Conservation (phyloP, 129 eudicot genomes). For the Arctium minus region DNA sequence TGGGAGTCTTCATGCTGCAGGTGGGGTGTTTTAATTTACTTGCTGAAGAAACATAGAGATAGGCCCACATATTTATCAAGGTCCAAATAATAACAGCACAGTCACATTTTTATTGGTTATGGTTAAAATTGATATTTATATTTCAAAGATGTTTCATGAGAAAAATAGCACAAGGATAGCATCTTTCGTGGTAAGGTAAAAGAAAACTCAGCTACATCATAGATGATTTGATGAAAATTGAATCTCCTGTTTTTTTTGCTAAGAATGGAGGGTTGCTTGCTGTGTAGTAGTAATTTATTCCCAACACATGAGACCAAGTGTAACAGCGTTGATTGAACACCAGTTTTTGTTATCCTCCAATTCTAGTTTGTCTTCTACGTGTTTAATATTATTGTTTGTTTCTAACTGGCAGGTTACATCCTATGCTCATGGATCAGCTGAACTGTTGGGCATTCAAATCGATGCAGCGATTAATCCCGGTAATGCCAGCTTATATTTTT, state of each 20-base stretch:
- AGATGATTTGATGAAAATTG: background rate
- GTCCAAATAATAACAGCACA: background rate
- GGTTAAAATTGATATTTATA: background rate
- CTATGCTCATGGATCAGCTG: conserved; percentile 94
- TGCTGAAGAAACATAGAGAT: background rate
- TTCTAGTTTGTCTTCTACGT: no score
- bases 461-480: conserved; percentile 99
- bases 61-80: background rate
- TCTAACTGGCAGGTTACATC: conserved; percentile 71
- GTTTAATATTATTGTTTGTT: background rate
- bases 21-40: background rate
- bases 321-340: no score
- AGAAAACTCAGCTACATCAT: background rate
- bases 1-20: background rate
- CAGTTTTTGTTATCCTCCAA: no score
- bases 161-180: background rate
- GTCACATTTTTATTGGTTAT: background rate
- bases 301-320: no score
- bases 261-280: background rate
- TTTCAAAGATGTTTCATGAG: background rate
- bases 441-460: conserved; percentile 92
- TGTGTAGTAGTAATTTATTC: background rate
- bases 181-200: background rate
- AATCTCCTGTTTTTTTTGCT: background rate
- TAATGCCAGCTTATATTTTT: conserved; percentile 15